Evolutionary conservation across 164 flowering plant species (phyloP), one percentile per base, ranked within the genome.

Genomic region (Cinnamomum micranthum): DNA sequence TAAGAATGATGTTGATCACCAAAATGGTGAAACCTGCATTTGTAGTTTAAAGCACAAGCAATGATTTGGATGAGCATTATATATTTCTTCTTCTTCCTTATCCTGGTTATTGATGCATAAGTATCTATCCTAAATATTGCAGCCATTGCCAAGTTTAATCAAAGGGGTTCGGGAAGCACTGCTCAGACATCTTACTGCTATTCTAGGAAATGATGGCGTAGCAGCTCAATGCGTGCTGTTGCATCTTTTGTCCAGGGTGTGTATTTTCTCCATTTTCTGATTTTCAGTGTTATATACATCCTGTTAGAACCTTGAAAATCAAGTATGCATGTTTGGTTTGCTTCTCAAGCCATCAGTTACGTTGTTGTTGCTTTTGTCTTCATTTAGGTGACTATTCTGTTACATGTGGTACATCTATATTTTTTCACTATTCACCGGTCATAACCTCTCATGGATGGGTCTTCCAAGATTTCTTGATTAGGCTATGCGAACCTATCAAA

Each of bases 241-340:
- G 88, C 98, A 95, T 82, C 95, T 95, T 75, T 81, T 95, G 66
- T 93, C 99, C 47, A 82, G 69, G 89, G 98, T 91, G 86, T 41
- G 47, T 41, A 7, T 41, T 41, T 41, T 41, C 68, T 1, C 73
- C 76, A 60, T 17, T 64, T 35, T n/a, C 67, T 66, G 47, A 20
- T 50, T 13, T n/a, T 60, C 20, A 52, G 50, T 52, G 12, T 59
- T 59, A 2, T 14, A 69, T 23, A 69, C 41, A 14, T 25, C 14
- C 28, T 66, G 2, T 24, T 31, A 35, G 50, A 31, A 66, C 47
- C 15, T 31, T 28, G 67, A 64, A 64, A 59, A 64, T 13, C 28
- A 25, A 66, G 14, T 25, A 17, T 15, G 19, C 60, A 55, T 55
- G 60, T 4, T 55, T 55, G 17, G 60, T 55, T 17, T 13, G 47